phyloP scores from a whole-genome alignment of 2,329 filamentous ascomycete genomes.

The Zymoseptoria passerinii region DNA sequence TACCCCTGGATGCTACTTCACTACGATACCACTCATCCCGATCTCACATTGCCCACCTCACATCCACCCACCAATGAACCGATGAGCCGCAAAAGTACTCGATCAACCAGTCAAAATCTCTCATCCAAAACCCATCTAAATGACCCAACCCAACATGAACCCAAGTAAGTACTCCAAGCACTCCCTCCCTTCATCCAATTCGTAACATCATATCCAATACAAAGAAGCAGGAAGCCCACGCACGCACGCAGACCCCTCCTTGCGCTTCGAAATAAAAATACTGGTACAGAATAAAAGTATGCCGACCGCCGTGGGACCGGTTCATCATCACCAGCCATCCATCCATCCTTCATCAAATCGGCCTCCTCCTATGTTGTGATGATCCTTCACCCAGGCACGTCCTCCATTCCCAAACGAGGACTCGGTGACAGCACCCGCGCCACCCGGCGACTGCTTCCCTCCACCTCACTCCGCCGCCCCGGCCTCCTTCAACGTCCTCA shows the following conservation, averaged over 20 bases:
- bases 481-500: slow-evolving; percentile 37
- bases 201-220: not conserved
- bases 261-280: not conserved
- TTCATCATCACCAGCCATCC: not conserved
- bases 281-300: not conserved
- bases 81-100: not conserved
- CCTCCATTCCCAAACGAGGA: too few species aligned
- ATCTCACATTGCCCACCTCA: not conserved
- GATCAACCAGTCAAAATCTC: not conserved
- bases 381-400: not conserved
- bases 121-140: not conserved
- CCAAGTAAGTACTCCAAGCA: not conserved
- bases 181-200: not conserved
- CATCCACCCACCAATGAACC: too few species aligned
- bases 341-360: not conserved
- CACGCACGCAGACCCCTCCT: not conserved
- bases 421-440: too few species aligned
- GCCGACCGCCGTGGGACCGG: not conserved
- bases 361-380: not conserved
- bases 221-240: not conserved
- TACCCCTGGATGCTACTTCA: too few species aligned
- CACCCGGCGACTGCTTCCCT: not conserved
- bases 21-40: not conserved
- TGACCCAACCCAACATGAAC: not conserved
- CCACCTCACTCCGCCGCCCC: not conserved